Evolutionary conservation across 495 filamentous ascomycete genomes (phyloP).

Genomic region (Tuber melanosporum): DNA sequence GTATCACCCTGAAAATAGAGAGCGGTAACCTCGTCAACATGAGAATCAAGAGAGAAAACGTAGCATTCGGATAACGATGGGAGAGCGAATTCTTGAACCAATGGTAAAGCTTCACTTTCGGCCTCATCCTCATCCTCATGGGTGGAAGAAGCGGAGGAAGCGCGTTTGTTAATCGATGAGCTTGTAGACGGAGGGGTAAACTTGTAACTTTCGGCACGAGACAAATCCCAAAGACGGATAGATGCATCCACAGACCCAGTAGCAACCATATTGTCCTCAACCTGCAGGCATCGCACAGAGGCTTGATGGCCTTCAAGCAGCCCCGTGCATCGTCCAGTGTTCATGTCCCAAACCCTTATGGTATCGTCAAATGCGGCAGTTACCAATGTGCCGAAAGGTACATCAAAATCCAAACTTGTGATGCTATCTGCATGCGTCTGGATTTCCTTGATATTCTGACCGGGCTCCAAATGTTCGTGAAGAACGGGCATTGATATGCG

Average conservation of each 20-base stretch:
- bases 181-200: conserved; percentile 41
- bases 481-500: conserved; percentile 85
- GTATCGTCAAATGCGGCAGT: conserved; percentile 94
- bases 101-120: conserved; percentile 56
- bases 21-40: conserved; percentile 91
- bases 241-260: conserved; percentile 95
- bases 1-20: conserved; percentile 82
- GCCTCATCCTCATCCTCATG: conserved; percentile 59
- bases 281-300: conserved; percentile 85
- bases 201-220: conserved; percentile 54
- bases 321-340: conserved; percentile 82
- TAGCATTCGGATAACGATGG: conserved; percentile 70
- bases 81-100: conserved; percentile 43
- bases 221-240: conserved; percentile 89
- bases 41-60: conserved; percentile 77
- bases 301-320: conserved; percentile 88
- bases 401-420: conserved; percentile 90
- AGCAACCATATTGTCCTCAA: conserved; percentile 91
- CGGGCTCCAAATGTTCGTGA: conserved; percentile 91
- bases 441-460: conserved; percentile 78
- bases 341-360: conserved; percentile 96
- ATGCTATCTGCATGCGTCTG: conserved; percentile 83
- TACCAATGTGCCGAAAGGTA: conserved; percentile 89
- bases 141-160: conserved; percentile 43
- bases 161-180: conserved; percentile 31